Conservation (phyloP, 1,284 basidiomycete genomes). For the Stereum hirsutum region DNA sequence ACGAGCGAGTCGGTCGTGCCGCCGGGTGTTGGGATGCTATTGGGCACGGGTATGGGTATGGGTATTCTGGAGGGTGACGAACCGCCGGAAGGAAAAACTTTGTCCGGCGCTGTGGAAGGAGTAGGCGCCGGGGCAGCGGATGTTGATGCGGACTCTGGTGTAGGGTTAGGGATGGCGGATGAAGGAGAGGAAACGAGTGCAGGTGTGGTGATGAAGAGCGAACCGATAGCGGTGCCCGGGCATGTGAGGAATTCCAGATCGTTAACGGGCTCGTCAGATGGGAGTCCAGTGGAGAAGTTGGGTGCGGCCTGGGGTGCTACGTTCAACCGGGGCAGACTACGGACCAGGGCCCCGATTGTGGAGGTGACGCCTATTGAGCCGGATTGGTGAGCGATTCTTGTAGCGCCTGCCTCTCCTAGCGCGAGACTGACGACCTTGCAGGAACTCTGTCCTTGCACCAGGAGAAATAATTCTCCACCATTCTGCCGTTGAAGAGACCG, state of each 20-base stretch:
- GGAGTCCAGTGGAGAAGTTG: constrained; percentile 34
- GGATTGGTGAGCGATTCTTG: constrained; percentile 29
- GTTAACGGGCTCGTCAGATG: constrained; percentile 42
- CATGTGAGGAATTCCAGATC: constrained; percentile 21
- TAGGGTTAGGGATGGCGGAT: no score
- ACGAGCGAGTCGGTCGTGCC: no score
- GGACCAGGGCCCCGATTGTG: constrained; percentile 43
- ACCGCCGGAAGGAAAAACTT: no score
- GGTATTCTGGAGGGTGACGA: no score
- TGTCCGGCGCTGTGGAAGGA: no score
- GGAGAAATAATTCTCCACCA: constrained; percentile 42
- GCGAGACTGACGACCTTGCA: constrained; percentile 11
- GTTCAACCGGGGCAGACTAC: constrained; percentile 40
- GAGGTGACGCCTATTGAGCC: constrained; percentile 18
- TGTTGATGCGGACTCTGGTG: no score
- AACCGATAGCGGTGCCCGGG: constrained; percentile 22
- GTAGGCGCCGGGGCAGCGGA: no score
- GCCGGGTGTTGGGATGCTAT: no score
- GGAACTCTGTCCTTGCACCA: constrained; percentile 30
- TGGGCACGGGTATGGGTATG: no score
- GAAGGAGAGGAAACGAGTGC: neutral
- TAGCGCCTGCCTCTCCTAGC: neutral
- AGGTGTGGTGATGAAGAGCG: constrained; percentile 1
- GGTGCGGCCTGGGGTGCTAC: constrained; percentile 24
- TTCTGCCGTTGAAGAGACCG: constrained; percentile 43